Evolutionary conservation across 2,329 filamentous ascomycete species (phyloP).

Genomic region (Metarhizium anisopliae): DNA sequence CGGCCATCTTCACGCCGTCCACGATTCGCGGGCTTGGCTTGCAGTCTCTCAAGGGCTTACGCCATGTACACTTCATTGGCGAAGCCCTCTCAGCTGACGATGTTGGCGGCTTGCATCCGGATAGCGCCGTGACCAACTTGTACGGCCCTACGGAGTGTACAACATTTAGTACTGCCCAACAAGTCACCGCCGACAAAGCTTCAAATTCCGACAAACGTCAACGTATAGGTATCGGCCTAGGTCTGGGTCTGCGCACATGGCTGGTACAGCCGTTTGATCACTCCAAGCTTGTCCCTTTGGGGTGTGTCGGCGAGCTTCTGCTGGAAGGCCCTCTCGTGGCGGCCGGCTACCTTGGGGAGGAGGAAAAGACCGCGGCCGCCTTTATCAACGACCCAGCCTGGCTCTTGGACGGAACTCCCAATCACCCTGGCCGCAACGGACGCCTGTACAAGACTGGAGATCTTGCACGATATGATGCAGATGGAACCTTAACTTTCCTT

Average conservation of each 20-base stretch:
- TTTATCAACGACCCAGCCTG: not conserved
- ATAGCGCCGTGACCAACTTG: not conserved
- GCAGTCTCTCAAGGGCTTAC: constrained; percentile 29
- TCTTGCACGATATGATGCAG: not conserved
- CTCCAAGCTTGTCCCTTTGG: not conserved
- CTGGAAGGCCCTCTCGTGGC: not conserved
- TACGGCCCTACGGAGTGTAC: not conserved
- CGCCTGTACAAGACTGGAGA: not conserved
- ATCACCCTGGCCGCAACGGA: not conserved
- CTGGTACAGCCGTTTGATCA: not conserved
- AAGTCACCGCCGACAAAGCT: not conserved
- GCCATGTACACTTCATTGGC: constrained; percentile 31
- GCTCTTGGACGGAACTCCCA: not conserved
- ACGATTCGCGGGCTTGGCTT: constrained; percentile 32
- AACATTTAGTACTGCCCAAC: not conserved
- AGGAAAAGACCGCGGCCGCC: constrained; percentile 19
- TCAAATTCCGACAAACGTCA: not conserved
- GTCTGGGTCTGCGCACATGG: not conserved
- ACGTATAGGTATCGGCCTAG: not conserved
- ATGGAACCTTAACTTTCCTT: not conserved
- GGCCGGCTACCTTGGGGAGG: not conserved
- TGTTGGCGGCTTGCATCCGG: not conserved
- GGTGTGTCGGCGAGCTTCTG: not conserved
- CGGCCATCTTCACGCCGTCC: constrained; percentile 36
- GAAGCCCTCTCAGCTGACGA: constrained; percentile 24